Evolutionary conservation across 495 filamentous ascomycete species (phyloP), one percentile per base, ranked within the genome.

Genomic region (Paragyromitra xinjiangensis): DNA sequence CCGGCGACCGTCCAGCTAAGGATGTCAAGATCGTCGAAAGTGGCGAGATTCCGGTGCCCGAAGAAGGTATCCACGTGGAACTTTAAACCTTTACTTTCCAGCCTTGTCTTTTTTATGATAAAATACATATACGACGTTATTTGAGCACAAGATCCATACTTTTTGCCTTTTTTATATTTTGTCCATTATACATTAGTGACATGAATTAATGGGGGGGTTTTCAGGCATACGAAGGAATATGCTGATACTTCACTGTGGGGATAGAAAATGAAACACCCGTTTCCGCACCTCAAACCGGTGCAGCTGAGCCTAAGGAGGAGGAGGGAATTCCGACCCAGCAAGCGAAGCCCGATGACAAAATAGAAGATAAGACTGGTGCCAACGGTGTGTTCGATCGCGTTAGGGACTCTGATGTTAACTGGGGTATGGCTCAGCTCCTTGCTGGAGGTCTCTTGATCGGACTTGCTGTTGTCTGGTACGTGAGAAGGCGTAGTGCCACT

Each of bases 31-130:
- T 99, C 82, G 90, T 84, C 64, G 96, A 98, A 90, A 95, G 93
- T 84, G 95, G 95, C 81, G 96, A 99, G 88, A 87, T 98, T 66
- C 87, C 89, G 84, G 87, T 94, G 78, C 92, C 93, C 81, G 85
- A 90, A 84, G 94, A 98, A 99, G 95, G 95, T 99, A 98, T 93
- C 88, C 92, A 96, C 85, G 90, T 91, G 85, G 95, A 98, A 85
- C 93, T 98, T 85, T 98, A 93, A 88, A 73, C 73, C 77, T 81
- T 77, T 77, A 67, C 75, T 79, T 81, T 79, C 64, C 78, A 80
- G 71, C 50, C 78, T 77, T 66, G 78, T 69, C 64, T 71, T 61
- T 83, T 73, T 59, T 56, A 50, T 59, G 68, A 56, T 71, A 64
- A 77, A 65, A 72, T 55, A 72, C 40, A 71, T 71, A 75, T 77